These are phyloP conservation scores for Balansia obtecta DNA, from an alignment of 2,329 filamentous ascomycete species.

Conservation along the genomic window DNA sequence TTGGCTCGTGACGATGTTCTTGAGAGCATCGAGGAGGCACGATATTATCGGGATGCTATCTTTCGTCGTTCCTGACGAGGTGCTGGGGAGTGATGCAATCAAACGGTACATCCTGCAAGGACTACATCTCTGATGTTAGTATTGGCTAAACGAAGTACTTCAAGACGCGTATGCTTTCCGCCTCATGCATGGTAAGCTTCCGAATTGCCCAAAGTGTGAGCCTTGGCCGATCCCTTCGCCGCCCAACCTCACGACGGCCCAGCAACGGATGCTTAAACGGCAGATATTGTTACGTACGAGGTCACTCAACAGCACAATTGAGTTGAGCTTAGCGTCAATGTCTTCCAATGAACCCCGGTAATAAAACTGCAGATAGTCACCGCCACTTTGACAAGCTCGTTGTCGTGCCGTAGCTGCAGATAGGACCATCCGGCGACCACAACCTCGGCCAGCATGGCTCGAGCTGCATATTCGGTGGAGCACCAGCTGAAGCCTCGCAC, in stretches of 20 bases:
- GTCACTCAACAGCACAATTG: background rate
- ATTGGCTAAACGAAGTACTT: background rate
- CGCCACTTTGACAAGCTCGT: slow-evolving; percentile 1
- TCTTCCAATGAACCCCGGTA: background rate
- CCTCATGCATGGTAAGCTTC: too few relatives aligned
- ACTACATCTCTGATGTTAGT: background rate
- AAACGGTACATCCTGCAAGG: background rate
- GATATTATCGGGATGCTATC: slow-evolving; percentile 62
- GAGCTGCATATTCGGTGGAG: background rate
- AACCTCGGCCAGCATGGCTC: background rate
- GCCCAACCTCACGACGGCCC: too few relatives aligned
- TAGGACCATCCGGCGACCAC: background rate
- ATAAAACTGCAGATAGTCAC: background rate
- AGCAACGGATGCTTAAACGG: too few relatives aligned
- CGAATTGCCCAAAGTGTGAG: too few relatives aligned
- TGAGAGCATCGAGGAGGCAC: slow-evolving; percentile 88
- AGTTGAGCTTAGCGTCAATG: background rate
- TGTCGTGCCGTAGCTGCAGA: background rate
- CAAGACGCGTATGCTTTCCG: background rate
- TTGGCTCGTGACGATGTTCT: slow-evolving; percentile 81
- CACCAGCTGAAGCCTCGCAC: background rate
- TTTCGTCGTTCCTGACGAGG: slow-evolving; percentile 34
- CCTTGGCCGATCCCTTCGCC: too few relatives aligned
- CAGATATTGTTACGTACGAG: too few relatives aligned
- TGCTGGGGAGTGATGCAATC: background rate